Base-by-base conservation (phyloP, 345 rosid species). In the Pugionium cornutum region DNA sequence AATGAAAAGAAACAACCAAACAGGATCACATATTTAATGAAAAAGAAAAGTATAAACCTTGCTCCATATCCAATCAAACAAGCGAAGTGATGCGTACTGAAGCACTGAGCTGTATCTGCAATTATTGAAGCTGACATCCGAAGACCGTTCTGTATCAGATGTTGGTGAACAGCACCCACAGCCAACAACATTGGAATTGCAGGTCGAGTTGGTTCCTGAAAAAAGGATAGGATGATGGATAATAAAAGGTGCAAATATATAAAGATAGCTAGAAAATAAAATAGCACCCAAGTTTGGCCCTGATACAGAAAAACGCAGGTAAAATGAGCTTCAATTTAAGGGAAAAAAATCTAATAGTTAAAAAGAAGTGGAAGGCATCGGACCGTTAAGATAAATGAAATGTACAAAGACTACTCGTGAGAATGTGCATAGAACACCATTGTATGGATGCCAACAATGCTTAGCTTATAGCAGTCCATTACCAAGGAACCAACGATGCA, bases 21-120 rank as follows among this genome's bases (percentile, higher is more conserved):
- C 3, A 53, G 29, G 41, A 31, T 40, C 30, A 29, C 69, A 57
- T 9, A 48, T 29, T 47, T n/a, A 61, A 58, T 34, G 18, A 18
- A 18, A 69, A 53, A 59, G 58, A 66, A 49, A 35, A 51, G 67
- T 62, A 61, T 7, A 46, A 53, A 94, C 99, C 99, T 94, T 68
- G 99, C 99, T 59, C 99, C 99, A 80, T 86, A 90, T 79, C 97
- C 99, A 72, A 94, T 88, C 82, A 94, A 76, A 80, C 99, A 90
- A 61, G 97, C 97, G 76, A 88, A 94, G 64, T 94, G 99, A 86
- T 94, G 99, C 11, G 99, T 94, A 79, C 97, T 94, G 83, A 94
- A 90, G 80, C 99, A 94, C 81, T 94, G 99, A 72, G 97, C 97
- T 74, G 97, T 94, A 64, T 94, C 96, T 11, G 92, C 97, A 49